Base-by-base conservation (phyloP, 1,139 yeast species). In the Lodderomyces elongisporus region DNA sequence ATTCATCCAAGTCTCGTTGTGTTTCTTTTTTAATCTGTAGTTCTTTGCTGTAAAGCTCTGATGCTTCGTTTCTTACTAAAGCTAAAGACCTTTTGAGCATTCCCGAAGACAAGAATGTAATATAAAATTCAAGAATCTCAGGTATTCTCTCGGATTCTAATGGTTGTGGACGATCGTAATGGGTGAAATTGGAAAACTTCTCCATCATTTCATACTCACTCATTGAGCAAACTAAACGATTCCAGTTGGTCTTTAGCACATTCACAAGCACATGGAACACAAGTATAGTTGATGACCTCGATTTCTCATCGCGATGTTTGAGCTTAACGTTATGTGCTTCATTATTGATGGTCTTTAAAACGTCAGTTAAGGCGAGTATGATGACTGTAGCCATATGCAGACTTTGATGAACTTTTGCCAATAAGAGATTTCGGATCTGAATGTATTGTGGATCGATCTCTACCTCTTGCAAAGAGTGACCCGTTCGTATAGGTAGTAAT, bases 391-490 rank as follows among this genome's bases (percentile, higher is more conserved):
- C 36, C 14, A 38, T 38, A 18, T 38, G 37, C 20, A 33, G 48
- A 47, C 32, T 41, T 28, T 40, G 44, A 15, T 41, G 38, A 16
- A 45, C 47, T 32, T 47, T 51, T 17, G 51, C 51, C 17, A 60
- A 39, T 27, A 67, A 47, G 21, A 67, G 48, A 18, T 52, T 47
- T 31, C 55, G 58, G 14, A 71, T 58, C 17, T 52, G 44, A 12
- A 57, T 38, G 39, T 56, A 67, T 42, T 66, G 73, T 5, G 68
- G 66, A 38, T 66, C 64, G 29, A 66, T 48, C 46, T 67, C 73
- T 6, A 67, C 67, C 40, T 67, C 73, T n/a, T 58, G 57, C n/a
- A 62, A 42, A 4, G 64, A 47, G 40, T 60, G 56, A 6, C 72
- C 71, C 1, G 72, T 63, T 24, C 63, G 47, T 40, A 52, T 55